Conservation (phyloP, 352 stramenopile genomes). For the Pythium periplocum region DNA sequence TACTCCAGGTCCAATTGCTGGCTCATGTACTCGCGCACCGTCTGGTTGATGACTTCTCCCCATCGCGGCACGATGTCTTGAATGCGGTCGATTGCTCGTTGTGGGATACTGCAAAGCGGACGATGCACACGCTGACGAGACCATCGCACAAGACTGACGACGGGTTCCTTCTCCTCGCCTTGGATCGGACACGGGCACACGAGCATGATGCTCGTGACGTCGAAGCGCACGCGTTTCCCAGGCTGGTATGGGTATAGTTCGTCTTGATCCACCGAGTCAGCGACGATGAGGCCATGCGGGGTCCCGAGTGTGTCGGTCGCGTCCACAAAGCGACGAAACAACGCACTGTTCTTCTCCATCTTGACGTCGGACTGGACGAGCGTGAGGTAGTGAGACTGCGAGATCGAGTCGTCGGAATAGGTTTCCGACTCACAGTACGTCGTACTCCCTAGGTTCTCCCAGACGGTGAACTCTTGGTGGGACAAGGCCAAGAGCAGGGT, state of each 20-base stretch:
- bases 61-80: not conserved
- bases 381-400: not conserved
- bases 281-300: conserved; percentile 1
- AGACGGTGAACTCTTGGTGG: not conserved
- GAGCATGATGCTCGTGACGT: not conserved
- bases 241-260: conserved; percentile 9
- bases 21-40: not conserved
- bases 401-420: not conserved
- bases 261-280: conserved; percentile 9
- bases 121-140: not conserved
- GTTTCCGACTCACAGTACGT: not conserved
- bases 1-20: not conserved
- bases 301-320: conserved; percentile 1
- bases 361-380: not conserved
- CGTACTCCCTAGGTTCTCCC: not conserved
- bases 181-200: not conserved
- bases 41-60: not conserved
- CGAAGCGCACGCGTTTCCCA: conserved; percentile 1
- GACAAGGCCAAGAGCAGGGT: not conserved
- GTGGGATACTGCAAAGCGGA: not conserved
- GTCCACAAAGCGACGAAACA: conserved; percentile 6
- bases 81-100: not conserved
- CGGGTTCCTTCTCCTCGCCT: not conserved
- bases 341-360: conserved; percentile 6
- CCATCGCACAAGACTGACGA: not conserved